These are phyloP conservation scores for Sordariomycetes sp. DNA, from an alignment of 2,329 filamentous ascomycete genomes.

Conservation along the genomic window DNA sequence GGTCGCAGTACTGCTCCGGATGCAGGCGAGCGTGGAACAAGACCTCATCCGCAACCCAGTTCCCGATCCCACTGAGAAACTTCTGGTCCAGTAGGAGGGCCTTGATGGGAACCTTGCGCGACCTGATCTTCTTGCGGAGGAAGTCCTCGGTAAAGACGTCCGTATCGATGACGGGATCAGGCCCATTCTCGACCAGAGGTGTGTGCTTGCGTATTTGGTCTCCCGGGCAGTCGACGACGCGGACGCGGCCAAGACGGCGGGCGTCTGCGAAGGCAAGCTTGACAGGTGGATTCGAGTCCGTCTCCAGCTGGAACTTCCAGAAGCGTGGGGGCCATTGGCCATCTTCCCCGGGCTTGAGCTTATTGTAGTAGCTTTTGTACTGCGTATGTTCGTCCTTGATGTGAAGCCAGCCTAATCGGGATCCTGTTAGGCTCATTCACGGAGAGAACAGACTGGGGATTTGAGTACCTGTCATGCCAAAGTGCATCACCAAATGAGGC, in stretches of 20 bases:
- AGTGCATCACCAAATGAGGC: slow-evolving; percentile 83
- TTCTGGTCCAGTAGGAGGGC: slow-evolving; percentile 79
- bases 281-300: slow-evolving; percentile 39
- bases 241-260: slow-evolving; percentile 66
- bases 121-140: slow-evolving; percentile 57
- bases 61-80: slow-evolving; percentile 85
- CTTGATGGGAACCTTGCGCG: slow-evolving; percentile 79
- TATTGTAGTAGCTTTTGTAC: slow-evolving; percentile 76
- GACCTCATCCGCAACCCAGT: slow-evolving; percentile 95
- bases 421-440: neutral
- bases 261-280: slow-evolving; percentile 76
- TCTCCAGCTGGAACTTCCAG: slow-evolving; percentile 74
- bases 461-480: slow-evolving; percentile 55
- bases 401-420: slow-evolving; percentile 63
- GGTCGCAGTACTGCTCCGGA: slow-evolving; percentile 86
- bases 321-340: slow-evolving; percentile 76
- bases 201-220: slow-evolving; percentile 63
- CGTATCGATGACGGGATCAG: slow-evolving; percentile 79
- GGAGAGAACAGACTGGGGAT: neutral
- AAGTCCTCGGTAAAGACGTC: slow-evolving; percentile 68
- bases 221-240: slow-evolving; percentile 71
- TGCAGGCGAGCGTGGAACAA: slow-evolving; percentile 83
- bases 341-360: slow-evolving; percentile 48
- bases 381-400: slow-evolving; percentile 68
- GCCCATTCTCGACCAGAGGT: slow-evolving; percentile 84